Evolutionary conservation across 805 yeast genomes (phyloP), one percentile per base, ranked within the genome.

Genomic region (Saccharomyces jurei): DNA sequence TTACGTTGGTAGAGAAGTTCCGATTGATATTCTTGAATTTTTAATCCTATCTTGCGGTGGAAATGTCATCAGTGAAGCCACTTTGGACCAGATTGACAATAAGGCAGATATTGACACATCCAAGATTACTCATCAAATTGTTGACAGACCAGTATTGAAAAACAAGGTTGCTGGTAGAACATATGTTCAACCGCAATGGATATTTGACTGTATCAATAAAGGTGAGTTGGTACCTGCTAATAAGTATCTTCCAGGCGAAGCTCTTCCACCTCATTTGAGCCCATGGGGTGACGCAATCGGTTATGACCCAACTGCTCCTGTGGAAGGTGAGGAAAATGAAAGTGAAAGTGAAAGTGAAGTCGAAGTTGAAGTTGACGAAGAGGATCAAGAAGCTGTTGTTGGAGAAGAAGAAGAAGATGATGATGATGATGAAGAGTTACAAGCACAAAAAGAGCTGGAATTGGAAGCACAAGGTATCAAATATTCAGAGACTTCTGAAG

Each of bases 251-350:
- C 96, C 97, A 4, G 99, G 99, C 54, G 97, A 92, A 74, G 76
- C 89, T 4, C 77, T 94, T 60, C 99, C 99, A 48, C 97, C 99
- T 41, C 99, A 94, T 72, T 77, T 94, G 65, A 88, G 96, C 52
- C 99, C 99, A 76, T 94, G 99, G 98, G 98, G 98, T 63, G 99
- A 94, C 74, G 81, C 91, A 50, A 89, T 86, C 63, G 86, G 84
- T 53, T 94, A 94, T 74, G 83, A 92, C 71, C 98, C 99, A 64
- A 83, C 78, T 54, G 86, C 81, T 31, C 71, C 71, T 31, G 63
- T 69, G 13, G 78, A 64, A 6, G 71, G 50, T 17, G 81, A 70
- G 11, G 79, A 64, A 2, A 81, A 70, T 10, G 79, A 64, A 2
- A 79, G 68, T 14, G 81, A 70, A 21, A 79, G 66, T 2, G 81